Base-by-base conservation (phyloP, 192 early-diverging fungal genomes). In the Umbelopsis ramanniana region DNA sequence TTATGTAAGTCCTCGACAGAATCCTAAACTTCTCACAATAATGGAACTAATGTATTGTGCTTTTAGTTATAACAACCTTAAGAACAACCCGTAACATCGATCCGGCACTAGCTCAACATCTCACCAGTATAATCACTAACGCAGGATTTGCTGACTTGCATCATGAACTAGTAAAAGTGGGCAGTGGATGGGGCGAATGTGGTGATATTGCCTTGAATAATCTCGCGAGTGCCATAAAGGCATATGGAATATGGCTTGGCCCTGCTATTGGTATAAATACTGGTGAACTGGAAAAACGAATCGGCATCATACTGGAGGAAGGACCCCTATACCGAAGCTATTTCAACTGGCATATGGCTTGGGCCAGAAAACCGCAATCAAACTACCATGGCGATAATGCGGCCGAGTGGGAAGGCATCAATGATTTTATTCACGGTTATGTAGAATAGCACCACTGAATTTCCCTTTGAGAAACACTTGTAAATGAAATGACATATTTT, bases 41-140 rank as follows among this genome's bases (percentile, higher is more conserved):
- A 3, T 37, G 3, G 33, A 35, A 19, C 57, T 37, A 63, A 37
- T 35, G 35, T 0, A 63, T 37, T 3, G 35, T 37, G 17, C 35
- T 50, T 10, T 50, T 37, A 63, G 57, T 63, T n/a, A 63, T 26
- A 2, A 29, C 33, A 19, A 35, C 57, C 12, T 29, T 63, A 29
- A 63, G 57, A 63, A 63, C 57, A n/a, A 63, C 57, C 17, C 57
- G 57, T 17, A 63, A n/a, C 17, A 63, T 63, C 26, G 57, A 63
- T 19, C 57, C 57, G 12, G 23, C 33, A 35, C 33, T 63, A 6
- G 57, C 57, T 63, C 29, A 19, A 2, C 23, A 63, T 29, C 33
- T 63, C 6, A 29, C 33, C 33, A 63, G 33, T 19, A 29, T 63
- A 12, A 12, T 63, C 19, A 37, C 26, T 6, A 29, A 37, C 33